Percentiles rank a stretch among this genome's conserved stretches.
phyloP scores from a whole-genome alignment of 371 early-diverging fungal genomes.

The Zychaea mexicana region DNA sequence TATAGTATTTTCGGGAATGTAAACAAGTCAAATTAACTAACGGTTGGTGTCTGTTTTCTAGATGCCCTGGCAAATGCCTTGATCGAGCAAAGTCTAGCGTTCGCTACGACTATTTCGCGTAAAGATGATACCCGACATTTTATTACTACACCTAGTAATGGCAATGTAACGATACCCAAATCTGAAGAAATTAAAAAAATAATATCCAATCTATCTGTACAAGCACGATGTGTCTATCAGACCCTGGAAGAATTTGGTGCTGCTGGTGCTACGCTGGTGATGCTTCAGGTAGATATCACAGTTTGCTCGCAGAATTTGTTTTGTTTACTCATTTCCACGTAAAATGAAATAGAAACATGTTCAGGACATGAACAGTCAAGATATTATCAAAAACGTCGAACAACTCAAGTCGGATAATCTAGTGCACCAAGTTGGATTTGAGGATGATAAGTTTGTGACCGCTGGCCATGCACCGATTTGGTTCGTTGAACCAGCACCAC shows the following conservation, averaged over 20 bases:
- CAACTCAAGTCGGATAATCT: not conserved
- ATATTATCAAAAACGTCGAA: not conserved
- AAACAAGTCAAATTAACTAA: too few species aligned
- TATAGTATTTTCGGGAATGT: too few species aligned
- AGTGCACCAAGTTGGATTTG: not conserved
- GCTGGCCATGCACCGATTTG: not conserved
- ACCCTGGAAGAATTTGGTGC: not conserved
- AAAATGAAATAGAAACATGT: too few species aligned
- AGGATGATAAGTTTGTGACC: not conserved
- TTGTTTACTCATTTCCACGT: too few species aligned
- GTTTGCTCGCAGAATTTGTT: too few species aligned
- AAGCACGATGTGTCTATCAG: not conserved
- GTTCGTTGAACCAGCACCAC: not conserved
- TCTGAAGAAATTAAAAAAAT: not conserved
- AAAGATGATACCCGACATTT: not conserved
- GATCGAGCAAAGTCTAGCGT: not conserved
- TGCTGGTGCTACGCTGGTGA: not conserved
- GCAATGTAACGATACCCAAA: not conserved
- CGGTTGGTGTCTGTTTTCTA: not conserved
- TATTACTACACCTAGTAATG: not conserved
- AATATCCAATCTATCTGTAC: not conserved
- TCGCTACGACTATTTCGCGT: not conserved
- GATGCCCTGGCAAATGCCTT: not conserved
- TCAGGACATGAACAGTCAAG: not conserved
- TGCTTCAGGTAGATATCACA: constrained; percentile 9